phyloP scores from a whole-genome alignment of 441 rosid species.

The Arabidopsis hybrid region DNA sequence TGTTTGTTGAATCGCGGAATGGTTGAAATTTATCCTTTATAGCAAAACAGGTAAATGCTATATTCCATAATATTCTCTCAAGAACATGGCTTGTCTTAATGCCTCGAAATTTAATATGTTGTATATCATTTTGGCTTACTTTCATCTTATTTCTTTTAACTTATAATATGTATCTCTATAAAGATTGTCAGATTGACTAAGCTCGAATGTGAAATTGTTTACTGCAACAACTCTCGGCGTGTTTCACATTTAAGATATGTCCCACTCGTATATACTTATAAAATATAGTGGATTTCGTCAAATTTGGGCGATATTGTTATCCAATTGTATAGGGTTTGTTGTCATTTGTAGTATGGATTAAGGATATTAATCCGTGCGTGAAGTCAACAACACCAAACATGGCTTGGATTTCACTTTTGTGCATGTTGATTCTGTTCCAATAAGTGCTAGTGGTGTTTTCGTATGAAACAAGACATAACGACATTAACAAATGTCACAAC shows the following conservation, averaged over 20 bases:
- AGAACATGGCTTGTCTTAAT: background rate
- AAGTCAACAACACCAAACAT: no score
- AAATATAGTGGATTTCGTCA: no score
- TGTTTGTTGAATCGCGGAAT: slow-evolving; percentile 68
- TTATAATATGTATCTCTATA: background rate
- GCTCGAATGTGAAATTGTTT: background rate
- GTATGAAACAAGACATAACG: background rate
- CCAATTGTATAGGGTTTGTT: no score
- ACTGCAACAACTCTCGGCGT: slow-evolving; percentile 19
- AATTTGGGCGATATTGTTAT: no score
- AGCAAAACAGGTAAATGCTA: slow-evolving; percentile 7
- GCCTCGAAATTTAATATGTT: no score
- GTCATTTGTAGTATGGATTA: no score
- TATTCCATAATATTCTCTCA: slow-evolving; percentile 10
- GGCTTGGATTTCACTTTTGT: background rate
- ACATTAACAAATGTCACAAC: background rate
- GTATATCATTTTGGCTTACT: no score
- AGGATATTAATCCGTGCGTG: no score
- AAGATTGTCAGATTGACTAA: slow-evolving; percentile 1
- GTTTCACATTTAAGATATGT: slow-evolving; percentile 38
- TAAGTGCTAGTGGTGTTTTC: background rate
- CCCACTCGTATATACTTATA: slow-evolving; percentile 29
- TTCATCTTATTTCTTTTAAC: background rate
- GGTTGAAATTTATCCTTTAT: slow-evolving; percentile 24
- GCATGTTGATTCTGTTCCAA: background rate